phyloP scores from a whole-genome alignment of 768 basidiomycete species.

The Daedaleopsis sinensis region DNA sequence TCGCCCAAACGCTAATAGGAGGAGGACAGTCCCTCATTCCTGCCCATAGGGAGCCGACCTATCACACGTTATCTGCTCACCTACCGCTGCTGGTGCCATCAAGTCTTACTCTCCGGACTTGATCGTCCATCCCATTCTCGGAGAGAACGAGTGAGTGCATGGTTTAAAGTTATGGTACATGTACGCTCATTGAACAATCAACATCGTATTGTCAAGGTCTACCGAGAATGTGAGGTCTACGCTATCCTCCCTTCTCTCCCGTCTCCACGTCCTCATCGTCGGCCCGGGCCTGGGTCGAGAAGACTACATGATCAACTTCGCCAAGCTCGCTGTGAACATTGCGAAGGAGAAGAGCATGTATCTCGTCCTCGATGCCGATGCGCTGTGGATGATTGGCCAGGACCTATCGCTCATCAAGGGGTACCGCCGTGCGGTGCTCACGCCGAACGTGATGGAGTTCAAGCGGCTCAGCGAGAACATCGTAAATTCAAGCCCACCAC shows the following conservation, averaged over 20 bases:
- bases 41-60: slow-evolving; percentile 79
- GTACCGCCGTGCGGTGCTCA: slow-evolving; percentile 85
- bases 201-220: slow-evolving; percentile 40
- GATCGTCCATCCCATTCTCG: slow-evolving; percentile 94
- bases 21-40: not conserved
- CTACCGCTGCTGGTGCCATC: slow-evolving; percentile 88
- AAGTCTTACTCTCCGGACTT: slow-evolving; percentile 97
- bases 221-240: slow-evolving; percentile 49
- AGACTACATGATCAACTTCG: slow-evolving; percentile 85
- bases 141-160: slow-evolving; percentile 59
- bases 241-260: slow-evolving; percentile 70
- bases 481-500: slow-evolving; percentile 41
- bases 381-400: slow-evolving; percentile 79
- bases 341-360: slow-evolving; percentile 81
- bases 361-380: slow-evolving; percentile 94
- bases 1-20: not conserved
- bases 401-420: slow-evolving; percentile 77
- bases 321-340: slow-evolving; percentile 71
- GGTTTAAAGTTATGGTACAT: not conserved
- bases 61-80: slow-evolving; percentile 97
- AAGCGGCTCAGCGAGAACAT: slow-evolving; percentile 76
- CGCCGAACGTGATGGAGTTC: slow-evolving; percentile 95
- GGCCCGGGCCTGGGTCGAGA: slow-evolving; percentile 96
- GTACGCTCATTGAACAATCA: not conserved
- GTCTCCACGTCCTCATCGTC: slow-evolving; percentile 90